Evolutionary conservation across 345 rosid genomes (phyloP), one percentile per base, ranked within the genome.

Genomic region (Murraya paniculata): DNA sequence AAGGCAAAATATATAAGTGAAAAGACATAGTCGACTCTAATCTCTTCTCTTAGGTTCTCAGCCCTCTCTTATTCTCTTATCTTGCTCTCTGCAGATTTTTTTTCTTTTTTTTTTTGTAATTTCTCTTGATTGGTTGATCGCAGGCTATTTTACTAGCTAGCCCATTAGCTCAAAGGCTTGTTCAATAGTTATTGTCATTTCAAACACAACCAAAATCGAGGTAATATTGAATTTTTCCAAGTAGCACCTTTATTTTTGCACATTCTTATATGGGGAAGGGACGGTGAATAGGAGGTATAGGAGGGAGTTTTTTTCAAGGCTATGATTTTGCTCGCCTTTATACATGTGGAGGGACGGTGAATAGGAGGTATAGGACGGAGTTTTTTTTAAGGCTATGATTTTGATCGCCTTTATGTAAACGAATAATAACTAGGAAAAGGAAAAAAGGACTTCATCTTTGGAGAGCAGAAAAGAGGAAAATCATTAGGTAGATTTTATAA

Each of bases 161-260:
- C 81, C 97, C 93, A 45, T 90, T 94, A 4, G 73, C 90, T 57
- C 97, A 91, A 76, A 89, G 93, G 83, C 93, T 89, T 57, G 39
- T 88, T 58, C 93, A 90, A 70, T 92, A 97, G 1, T 74, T 86
- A 68, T 76, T 88, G 84, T 84, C 94, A 62, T 79, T 84, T 67
- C 85, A 89, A 76, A 81, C 91, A 33, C 94, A 88, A 72, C 94
- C 91, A 24, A 92, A 79, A 76, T 89, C 94, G 38, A 92, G 97
- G 92, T 92, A 88, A 90, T 38, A 68, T 10, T 7, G 75, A 78
- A 58, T 58, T 70, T 48, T 56, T 64, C 59, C 57, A 39, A 79
- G 7, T 2, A 30, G 31, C 31, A 72, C 45, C 68, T 78, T 82
- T 82, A 78, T 73, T 59, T 30, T 80, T 77, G 53, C 41, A 33